These are phyloP conservation scores for Capronia americana DNA, from an alignment of 2,329 filamentous ascomycete species.

Conservation along the genomic window DNA sequence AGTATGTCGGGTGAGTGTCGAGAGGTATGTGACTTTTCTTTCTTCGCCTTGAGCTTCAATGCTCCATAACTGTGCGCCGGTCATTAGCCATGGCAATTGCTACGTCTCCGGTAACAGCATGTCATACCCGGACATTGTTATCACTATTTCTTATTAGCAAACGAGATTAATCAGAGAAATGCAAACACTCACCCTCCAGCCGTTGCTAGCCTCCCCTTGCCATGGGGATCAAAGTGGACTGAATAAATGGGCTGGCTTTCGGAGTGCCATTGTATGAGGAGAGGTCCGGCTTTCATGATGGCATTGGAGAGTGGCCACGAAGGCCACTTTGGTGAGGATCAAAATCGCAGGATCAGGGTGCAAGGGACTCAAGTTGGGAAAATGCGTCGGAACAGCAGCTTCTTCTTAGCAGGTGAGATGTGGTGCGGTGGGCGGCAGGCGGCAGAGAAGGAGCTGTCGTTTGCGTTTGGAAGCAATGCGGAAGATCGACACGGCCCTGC, in stretches of 20 bases:
- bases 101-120: slow-evolving; percentile 33
- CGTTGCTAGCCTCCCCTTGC: slow-evolving; percentile 89
- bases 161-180: background rate
- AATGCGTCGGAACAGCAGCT: background rate
- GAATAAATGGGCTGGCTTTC: slow-evolving; percentile 97
- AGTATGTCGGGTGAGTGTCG: slow-evolving; percentile 89
- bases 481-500: slow-evolving; percentile 22
- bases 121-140: slow-evolving; percentile 86
- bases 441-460: slow-evolving; percentile 21
- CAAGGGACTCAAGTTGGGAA: background rate
- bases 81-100: slow-evolving; percentile 46
- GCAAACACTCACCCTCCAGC: slow-evolving; percentile 70
- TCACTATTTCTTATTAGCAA: slow-evolving; percentile 58
- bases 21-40: slow-evolving; percentile 87
- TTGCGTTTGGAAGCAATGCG: slow-evolving; percentile 16
- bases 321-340: slow-evolving; percentile 27
- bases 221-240: slow-evolving; percentile 91
- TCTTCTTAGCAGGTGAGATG: slow-evolving; percentile 17
- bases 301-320: slow-evolving; percentile 30
- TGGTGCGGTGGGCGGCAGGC: slow-evolving; percentile 14
- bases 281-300: slow-evolving; percentile 89
- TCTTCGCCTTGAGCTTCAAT: slow-evolving; percentile 85
- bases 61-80: slow-evolving; percentile 76
- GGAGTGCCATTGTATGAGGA: slow-evolving; percentile 99
- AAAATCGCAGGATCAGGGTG: slow-evolving; percentile 26